Evolutionary conservation across 441 rosid species (phyloP), one percentile per base, ranked within the genome.

Genomic region (Croton laevigatus): DNA sequence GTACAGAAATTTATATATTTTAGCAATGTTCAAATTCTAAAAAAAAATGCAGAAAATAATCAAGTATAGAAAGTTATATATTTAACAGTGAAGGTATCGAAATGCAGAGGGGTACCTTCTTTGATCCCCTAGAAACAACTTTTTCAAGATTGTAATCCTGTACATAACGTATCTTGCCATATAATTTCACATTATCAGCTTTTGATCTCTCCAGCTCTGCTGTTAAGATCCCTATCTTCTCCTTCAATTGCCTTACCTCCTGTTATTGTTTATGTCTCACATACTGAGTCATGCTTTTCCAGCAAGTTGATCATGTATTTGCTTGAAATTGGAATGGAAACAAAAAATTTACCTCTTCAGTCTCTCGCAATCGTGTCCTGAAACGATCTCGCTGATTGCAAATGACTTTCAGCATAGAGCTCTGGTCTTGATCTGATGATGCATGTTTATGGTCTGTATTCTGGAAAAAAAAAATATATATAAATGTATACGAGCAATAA

Each of bases 381-480:
- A 91, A 93, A 59, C 98, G 90, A 76, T 96, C 98, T 72, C 97
- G 89, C 76, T 96, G 97, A 79, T 88, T 93, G 86, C 96, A 91
- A 72, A 93, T 96, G 75, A 96, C 98, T 84, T 96, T 93, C 36
- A 96, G 96, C 98, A 96, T 93, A 69, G 97, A 96, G 79, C 86
- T 90, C 79, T 93, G 98, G 76, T 93, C 99, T 82, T 90, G 97
- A 78, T 96, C 97, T 23, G 91, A 75, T 70, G 89, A 83, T 75
- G 79, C 83, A 65, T 89, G 97, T 73, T 87, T 91, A 57, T 88
- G 90, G 66, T 88, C 97, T 71, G 80, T 42, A 66, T 83, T 84
- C 98, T 91, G 83, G 73, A 78, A 49, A 49, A 49, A 40, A 49
- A 2, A 49, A 1, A 10, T 38, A 6, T 16, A 6, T 1, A 49